Base-by-base conservation (phyloP, 1,284 basidiomycete genomes). In the Austroboletus novae-zelandiae region DNA sequence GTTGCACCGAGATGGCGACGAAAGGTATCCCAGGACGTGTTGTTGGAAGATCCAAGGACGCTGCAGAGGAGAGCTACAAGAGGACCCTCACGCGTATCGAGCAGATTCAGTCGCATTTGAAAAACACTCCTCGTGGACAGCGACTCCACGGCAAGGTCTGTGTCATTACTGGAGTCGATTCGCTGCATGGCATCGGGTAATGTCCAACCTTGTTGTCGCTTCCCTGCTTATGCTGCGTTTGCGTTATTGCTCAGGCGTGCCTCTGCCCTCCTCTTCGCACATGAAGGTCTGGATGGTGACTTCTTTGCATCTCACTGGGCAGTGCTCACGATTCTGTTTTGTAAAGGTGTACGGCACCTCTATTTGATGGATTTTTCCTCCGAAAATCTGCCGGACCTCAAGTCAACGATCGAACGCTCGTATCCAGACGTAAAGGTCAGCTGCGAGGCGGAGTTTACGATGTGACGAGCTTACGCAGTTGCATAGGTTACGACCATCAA, bases 131-230 rank as follows among this genome's bases (percentile, higher is more conserved):
- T 30, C 77, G 86, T 34, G 72, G 75, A 37, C 74, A 70, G 17
- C 79, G 83, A 56, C 76, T 96, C 57, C 77, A 78, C 60, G 84
- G 78, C 57, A 96, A 94, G 70, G 91, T 95, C n/a, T 91, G 88
- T 62, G 80, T 97, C 57, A 81, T 97, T 56, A 97, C 94, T 0
- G 94, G 94, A 14, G 90, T 87, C 25, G 86, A 86, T 25, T 92
- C 89, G 17, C 63, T 88, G 57, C 85, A 85, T 62, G 92, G 92
- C 25, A 94, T 95, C 56, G 91, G 91, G 90, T 90, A 64, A 57
- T 42, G 42, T 45, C 43, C 35, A 55, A 40, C 31, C 47, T 45
- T 48, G 50, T 45, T 42, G 27, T 44, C 17, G 25, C 40, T 50
- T 36, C n/a, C 44, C 41, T 37, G 37, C 58, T 62, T 44, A 64